Base-by-base conservation (phyloP, 495 filamentous ascomycete genomes). In the Cercophora sp. region DNA sequence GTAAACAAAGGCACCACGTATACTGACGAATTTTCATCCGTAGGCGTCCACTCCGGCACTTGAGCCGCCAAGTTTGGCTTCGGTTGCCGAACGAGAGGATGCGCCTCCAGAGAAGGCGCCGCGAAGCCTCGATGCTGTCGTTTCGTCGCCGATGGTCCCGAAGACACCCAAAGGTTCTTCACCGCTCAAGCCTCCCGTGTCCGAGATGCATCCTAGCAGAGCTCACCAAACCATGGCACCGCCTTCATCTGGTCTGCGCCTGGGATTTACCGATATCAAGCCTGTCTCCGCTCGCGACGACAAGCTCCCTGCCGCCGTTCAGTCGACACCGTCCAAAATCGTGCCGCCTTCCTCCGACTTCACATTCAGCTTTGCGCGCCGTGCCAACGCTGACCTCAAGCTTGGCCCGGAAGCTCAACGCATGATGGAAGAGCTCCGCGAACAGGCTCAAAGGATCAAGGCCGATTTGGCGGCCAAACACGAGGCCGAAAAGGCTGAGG, bases 131-230 rank as follows among this genome's bases (percentile, higher is more conserved):
- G 55, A 69, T 55, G 56, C 65, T 3, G 44, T 71, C 27, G 55
- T 69, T 23, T 76, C 71, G n/a, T 74, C 78, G n/a, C 74, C 75
- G 9, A 51, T 57, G 11, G 63, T 52, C n/a, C 70, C 76, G 15
- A 68, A 69, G 42, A 75, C 72, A 0, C 70, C 72, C 15, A 60
- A 65, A 23, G 51, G 60, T 35, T 66, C 70, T n/a, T 72, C 71
- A 9, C 68, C 77, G 8, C 54, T 75, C 25, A 81, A 81, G 60
- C 81, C 85, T 4, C 68, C 83, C 37, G 73, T 72, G 47, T 78
- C 82, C 27, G 86, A 89, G 61, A 89, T 89, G 85, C 87, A 91
- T 61, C 87, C 87, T 32, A 86, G 81, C 77, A 85, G 85, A 63
- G 80, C 76, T 25, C 86, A 86, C 44, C 73, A 78, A 25, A 89